Base-by-base conservation (phyloP, 2,329 filamentous ascomycete species). In the Trichoderma koningiopsis region DNA sequence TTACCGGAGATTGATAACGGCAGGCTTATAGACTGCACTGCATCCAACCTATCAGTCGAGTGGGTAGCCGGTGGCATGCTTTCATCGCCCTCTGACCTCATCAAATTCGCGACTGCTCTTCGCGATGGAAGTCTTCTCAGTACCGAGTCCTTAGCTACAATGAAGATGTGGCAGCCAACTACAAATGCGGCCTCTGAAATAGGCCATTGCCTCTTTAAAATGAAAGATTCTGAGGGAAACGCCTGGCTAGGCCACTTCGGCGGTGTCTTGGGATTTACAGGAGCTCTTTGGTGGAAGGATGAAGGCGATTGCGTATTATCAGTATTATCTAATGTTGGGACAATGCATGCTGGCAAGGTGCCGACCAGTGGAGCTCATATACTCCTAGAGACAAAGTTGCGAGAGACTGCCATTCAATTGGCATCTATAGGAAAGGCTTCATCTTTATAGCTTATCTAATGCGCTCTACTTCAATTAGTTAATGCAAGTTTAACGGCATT, bases 21-120 rank as follows among this genome's bases (percentile, higher is more conserved):
- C 22, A 67, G 59, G 29, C 58, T 72, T 24, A 55, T 72, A 14
- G 71, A 71, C 49, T 69, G 62, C 55, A 72, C 58, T 13, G n/a
- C 35, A n/a, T 70, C 71, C 19, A 72, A 72, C 40, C 33, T 72
- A 31, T 72, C 71, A 6, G 47, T 64, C 2, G 69, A 70, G 27
- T 72, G 71, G 71, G 59, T 64, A 35, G 71, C 71, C 19, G 71
- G 71, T n/a, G 66, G 63, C 31, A 72, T 72, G 43, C 24, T 72
- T 37, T 65, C 67, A 8, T 68, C 71, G 16, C 66, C 71, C 5
- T 24, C 62, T 6, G 71, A 72, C 55, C 68, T 71, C 16, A 40
- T 70, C 47, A 66, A 57, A 19, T 70, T 72, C n/a, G 71, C 57
- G 7, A 22, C 68, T 43, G 71, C 69, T 5, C 19, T 72, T 57